phyloP scores from a whole-genome alignment of 192 early-diverging fungal species.

The Gorgonomyces haynaldii region DNA sequence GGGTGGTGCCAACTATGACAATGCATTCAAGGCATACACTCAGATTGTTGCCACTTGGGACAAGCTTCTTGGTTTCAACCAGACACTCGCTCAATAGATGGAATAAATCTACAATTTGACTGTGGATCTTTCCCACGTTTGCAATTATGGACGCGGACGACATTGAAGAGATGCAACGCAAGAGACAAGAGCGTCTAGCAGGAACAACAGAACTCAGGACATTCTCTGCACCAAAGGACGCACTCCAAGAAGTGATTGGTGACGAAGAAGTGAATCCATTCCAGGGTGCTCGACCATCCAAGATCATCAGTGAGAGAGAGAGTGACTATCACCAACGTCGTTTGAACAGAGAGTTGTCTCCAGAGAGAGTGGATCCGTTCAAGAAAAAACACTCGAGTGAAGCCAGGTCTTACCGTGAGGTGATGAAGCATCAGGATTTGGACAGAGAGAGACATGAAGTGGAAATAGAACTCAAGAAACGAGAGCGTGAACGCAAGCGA shows the following conservation, averaged over 20 bases:
- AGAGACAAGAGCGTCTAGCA: too few species aligned
- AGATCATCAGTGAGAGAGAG: constrained; percentile 6
- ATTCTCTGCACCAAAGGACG: not conserved
- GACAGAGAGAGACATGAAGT: constrained; percentile 79
- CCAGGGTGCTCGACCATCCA: not conserved
- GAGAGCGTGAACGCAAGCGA: constrained; percentile 9
- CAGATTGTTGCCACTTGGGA: constrained; percentile 6
- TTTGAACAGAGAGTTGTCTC: constrained; percentile 59
- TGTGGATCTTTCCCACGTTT: too few species aligned
- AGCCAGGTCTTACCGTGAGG: constrained; percentile 66
- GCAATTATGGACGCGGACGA: too few species aligned
- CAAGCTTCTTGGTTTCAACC: not conserved
- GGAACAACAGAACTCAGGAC: too few species aligned
- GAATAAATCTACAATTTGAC: too few species aligned
- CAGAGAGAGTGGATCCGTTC: constrained; percentile 71
- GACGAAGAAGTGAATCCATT: constrained; percentile 8
- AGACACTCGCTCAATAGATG: too few species aligned
- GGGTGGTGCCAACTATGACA: not conserved
- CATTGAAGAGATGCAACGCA: too few species aligned
- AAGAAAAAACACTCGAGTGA: constrained; percentile 28
- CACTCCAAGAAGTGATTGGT: not conserved
- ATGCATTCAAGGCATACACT: not conserved
- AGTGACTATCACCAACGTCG: constrained; percentile 17
- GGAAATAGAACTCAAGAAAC: constrained; percentile 49
- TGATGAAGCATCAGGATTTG: constrained; percentile 74